Evolutionary conservation across 2,329 filamentous ascomycete species (phyloP).

Genomic region (Claviceps sp.): DNA sequence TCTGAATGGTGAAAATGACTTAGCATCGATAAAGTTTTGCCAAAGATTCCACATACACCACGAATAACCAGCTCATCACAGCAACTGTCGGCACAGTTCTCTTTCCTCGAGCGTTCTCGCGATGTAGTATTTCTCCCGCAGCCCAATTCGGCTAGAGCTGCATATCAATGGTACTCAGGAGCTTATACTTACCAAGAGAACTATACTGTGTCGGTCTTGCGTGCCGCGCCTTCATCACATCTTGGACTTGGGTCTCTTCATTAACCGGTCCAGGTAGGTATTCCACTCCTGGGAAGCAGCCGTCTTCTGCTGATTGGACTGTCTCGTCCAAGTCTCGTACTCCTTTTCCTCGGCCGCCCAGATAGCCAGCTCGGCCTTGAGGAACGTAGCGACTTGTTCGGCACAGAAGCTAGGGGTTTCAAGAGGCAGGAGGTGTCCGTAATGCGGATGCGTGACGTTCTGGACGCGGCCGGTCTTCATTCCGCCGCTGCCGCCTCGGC

Average conservation of each 20-base stretch:
- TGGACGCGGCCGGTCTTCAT: slow-evolving; percentile 51
- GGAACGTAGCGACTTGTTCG: slow-evolving; percentile 40
- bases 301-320: slow-evolving; percentile 38
- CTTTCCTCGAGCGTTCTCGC: no score
- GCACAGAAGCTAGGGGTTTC: slow-evolving; percentile 60
- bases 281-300: slow-evolving; percentile 37
- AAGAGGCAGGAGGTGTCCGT: slow-evolving; percentile 75
- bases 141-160: no score
- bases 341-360: slow-evolving; percentile 44
- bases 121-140: no score
- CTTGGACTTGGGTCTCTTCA: slow-evolving; percentile 13
- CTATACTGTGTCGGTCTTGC: no score
- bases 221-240: slow-evolving; percentile 10
- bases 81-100: no score
- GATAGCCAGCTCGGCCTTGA: slow-evolving; percentile 39
- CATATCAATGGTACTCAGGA: no score
- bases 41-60: no score
- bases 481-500: slow-evolving; percentile 55
- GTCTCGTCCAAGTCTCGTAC: slow-evolving; percentile 42
- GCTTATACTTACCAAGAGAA: no score
- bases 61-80: no score
- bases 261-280: slow-evolving; percentile 31
- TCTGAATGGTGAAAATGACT: no score
- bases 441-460: slow-evolving; percentile 47
- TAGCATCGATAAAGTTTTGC: no score